Conservation (phyloP, 2,329 filamentous ascomycete genomes). For the Hypoxylon sp. region DNA sequence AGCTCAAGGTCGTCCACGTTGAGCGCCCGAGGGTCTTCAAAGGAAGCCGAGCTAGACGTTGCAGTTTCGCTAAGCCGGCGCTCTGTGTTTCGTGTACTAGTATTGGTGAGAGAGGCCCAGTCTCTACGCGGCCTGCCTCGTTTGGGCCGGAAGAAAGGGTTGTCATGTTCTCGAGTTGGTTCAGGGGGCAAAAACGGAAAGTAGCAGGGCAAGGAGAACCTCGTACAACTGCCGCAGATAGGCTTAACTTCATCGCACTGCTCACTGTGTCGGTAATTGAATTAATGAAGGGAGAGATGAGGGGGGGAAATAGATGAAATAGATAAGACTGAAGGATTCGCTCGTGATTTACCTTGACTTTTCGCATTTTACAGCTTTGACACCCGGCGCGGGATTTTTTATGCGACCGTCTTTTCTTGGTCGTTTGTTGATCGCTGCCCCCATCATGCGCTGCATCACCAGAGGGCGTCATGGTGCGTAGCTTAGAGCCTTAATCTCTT, state of each 20-base stretch:
- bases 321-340: neutral
- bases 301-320: neutral
- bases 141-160: neutral
- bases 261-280: neutral
- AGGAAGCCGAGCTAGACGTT: neutral
- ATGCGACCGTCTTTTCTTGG: neutral
- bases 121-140: neutral
- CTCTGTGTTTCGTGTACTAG: neutral
- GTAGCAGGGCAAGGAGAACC: neutral
- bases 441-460: neutral
- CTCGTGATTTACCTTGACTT: neutral
- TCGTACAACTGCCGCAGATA: neutral
- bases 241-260: slow-evolving; percentile 1
- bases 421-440: neutral
- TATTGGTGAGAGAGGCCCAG: neutral
- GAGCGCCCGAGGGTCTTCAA: neutral
- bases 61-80: neutral
- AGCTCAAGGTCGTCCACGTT: neutral
- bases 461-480: neutral
- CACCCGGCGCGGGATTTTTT: neutral
- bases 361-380: neutral
- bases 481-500: neutral
- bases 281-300: neutral
- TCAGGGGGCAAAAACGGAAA: neutral
- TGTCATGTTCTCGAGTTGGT: neutral